A percentile compares a stretch with the other conserved stretches of the same genome.
These are phyloP conservation scores for Iberis amara DNA, from an alignment of 441 rosid species.

Conservation along the genomic window DNA sequence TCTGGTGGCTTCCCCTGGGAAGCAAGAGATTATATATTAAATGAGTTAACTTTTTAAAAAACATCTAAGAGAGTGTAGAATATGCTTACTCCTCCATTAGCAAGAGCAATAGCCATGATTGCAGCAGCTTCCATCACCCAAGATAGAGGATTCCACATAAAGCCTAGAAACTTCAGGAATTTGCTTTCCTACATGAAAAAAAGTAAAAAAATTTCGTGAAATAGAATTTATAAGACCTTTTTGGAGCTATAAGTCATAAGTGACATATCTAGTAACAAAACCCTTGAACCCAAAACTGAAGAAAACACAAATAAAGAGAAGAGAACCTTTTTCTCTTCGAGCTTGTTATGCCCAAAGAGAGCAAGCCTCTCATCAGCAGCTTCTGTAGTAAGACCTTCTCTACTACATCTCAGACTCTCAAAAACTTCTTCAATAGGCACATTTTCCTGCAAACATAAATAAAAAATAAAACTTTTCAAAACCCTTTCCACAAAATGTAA, in stretches of 20 bases:
- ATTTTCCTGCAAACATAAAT: slow-evolving; percentile 54
- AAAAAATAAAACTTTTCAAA: not conserved
- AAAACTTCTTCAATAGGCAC: slow-evolving; percentile 88
- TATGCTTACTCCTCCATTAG: slow-evolving; percentile 85
- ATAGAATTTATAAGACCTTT: slow-evolving; percentile 5
- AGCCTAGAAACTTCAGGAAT: slow-evolving; percentile 74
- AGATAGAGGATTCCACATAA: slow-evolving; percentile 97
- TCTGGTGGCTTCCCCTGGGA: slow-evolving; percentile 89
- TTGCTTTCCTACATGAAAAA: slow-evolving; percentile 75
- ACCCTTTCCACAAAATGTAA: not conserved
- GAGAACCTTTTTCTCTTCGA: slow-evolving; percentile 77
- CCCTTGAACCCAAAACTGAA: slow-evolving; percentile 5
- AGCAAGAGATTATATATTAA: slow-evolving; percentile 2
- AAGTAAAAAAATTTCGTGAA: slow-evolving; percentile 4
- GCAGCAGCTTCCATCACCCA: slow-evolving; percentile 99
- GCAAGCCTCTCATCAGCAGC: slow-evolving; percentile 78
- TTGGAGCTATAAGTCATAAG: not conserved
- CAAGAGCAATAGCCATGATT: slow-evolving; percentile 95
- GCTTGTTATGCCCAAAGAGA: slow-evolving; percentile 92
- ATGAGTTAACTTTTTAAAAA: not conserved
- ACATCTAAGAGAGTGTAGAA: not conserved
- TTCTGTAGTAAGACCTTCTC: slow-evolving; percentile 58
- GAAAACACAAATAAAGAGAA: not conserved
- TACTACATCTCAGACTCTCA: slow-evolving; percentile 87
- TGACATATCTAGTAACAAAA: slow-evolving; percentile 18